Evolutionary conservation across 2,329 filamentous ascomycete genomes (phyloP).

Genomic region (Hypoxylon sp.): DNA sequence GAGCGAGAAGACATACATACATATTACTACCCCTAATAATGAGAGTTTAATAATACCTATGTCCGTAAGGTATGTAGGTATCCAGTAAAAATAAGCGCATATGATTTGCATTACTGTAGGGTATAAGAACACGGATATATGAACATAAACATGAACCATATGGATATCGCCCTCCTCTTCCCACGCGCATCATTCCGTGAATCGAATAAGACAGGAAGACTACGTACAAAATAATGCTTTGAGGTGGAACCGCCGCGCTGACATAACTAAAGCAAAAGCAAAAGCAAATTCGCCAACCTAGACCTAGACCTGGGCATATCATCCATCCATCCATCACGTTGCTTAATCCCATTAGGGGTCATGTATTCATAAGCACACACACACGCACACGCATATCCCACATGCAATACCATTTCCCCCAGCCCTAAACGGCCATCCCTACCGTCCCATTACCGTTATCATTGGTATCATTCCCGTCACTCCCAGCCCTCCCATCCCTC

Average conservation of each 20-base stretch:
- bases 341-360: not conserved
- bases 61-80: not conserved
- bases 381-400: not conserved
- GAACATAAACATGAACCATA: constrained; percentile 5
- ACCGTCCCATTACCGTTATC: constrained; percentile 1
- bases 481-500: constrained; percentile 29
- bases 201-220: not conserved
- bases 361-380: not conserved
- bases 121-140: constrained; percentile 19
- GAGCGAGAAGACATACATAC: not conserved
- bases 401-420: no score
- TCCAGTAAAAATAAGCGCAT: not conserved
- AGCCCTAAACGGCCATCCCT: constrained; percentile 2
- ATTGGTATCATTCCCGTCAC: not conserved
- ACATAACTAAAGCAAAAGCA: not conserved
- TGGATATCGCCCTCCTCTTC: constrained; percentile 12
- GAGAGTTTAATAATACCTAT: not conserved
- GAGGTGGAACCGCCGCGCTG: not conserved
- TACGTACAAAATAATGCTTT: no score
- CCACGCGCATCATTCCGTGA: not conserved
- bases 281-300: not conserved
- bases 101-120: constrained; percentile 9
- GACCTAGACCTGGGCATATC: not conserved
- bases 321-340: no score
- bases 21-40: constrained; percentile 1